Conservation (phyloP, 768 basidiomycete species). For the Rhodotorula babjevae region DNA sequence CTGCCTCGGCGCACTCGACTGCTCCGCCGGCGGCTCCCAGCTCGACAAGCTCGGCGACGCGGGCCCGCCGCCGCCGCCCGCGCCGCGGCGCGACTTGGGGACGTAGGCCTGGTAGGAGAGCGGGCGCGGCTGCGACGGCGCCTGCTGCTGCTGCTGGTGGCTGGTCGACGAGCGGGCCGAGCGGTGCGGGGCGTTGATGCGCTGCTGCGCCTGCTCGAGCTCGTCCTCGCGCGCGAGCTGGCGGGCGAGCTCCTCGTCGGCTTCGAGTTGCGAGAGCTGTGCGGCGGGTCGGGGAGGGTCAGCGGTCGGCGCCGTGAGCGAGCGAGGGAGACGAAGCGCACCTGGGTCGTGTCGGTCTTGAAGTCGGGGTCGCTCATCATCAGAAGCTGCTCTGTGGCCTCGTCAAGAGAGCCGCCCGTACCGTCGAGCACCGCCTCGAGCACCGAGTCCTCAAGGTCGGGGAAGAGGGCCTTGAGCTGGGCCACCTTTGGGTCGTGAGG, state of each 20-base stretch:
- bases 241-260: slow-evolving; percentile 28
- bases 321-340: background rate
- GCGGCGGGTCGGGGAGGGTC: background rate
- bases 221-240: slow-evolving; percentile 27
- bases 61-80: background rate
- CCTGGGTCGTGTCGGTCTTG: slow-evolving; percentile 18
- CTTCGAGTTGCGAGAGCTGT: slow-evolving; percentile 27
- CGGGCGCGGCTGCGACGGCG: background rate
- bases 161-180: background rate
- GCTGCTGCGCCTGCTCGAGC: background rate
- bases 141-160: background rate
- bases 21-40: slow-evolving; percentile 59
- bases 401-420: slow-evolving; percentile 1
- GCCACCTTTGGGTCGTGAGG: slow-evolving; percentile 4
- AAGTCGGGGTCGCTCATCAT: slow-evolving; percentile 16
- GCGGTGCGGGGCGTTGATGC: background rate
- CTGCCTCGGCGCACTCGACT: no score
- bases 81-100: slow-evolving; percentile 8
- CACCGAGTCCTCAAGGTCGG: slow-evolving; percentile 8
- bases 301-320: background rate
- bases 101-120: slow-evolving; percentile 29
- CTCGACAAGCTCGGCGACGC: slow-evolving; percentile 44
- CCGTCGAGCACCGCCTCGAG: slow-evolving; percentile 25
- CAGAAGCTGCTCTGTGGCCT: slow-evolving; percentile 19
- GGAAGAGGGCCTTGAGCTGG: slow-evolving; percentile 24